Evolutionary conservation across 495 filamentous ascomycete species (phyloP).

Genomic region (Penicillium lagena): DNA sequence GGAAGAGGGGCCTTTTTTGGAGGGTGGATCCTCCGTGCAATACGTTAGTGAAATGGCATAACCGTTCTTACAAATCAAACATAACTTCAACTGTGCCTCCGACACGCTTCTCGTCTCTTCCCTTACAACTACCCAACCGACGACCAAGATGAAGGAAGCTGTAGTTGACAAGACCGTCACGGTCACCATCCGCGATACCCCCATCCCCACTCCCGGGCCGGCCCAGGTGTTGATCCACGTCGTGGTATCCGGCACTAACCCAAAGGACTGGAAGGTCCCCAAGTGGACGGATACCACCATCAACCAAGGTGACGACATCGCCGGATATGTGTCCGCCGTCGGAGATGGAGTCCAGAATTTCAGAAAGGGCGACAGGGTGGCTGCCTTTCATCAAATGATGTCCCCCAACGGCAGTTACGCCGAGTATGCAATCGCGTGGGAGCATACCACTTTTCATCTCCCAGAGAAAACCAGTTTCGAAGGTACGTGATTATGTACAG

Average conservation of each 20-base stretch:
- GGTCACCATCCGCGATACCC: conserved; percentile 57
- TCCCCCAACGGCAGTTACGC: conserved; percentile 55
- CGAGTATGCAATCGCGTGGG: conserved; percentile 62
- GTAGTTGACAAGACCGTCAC: conserved; percentile 43
- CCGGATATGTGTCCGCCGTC: conserved; percentile 58
- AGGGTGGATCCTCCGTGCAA: too few relatives aligned
- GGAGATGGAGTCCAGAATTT: conserved; percentile 57
- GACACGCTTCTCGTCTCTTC: too few relatives aligned
- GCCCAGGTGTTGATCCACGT: conserved; percentile 68
- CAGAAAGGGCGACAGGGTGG: conserved; percentile 62
- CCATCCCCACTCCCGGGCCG: conserved; percentile 53
- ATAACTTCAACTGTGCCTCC: too few relatives aligned
- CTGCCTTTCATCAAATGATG: conserved; percentile 59
- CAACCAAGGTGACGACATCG: conserved; percentile 70
- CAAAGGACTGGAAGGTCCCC: conserved; percentile 70
- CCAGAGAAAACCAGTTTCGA: conserved; percentile 60
- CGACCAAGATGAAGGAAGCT: conserved; percentile 57
- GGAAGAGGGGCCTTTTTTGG: too few relatives aligned
- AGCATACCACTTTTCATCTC: conserved; percentile 64
- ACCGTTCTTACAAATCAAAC: too few relatives aligned
- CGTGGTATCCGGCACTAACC: conserved; percentile 63
- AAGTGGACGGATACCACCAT: conserved; percentile 12
- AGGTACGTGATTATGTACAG: conserved; percentile 25
- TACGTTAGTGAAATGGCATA: too few relatives aligned
- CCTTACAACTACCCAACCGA: neutral